Percentiles rank a stretch among this genome's conserved stretches.
Evolutionary conservation across 1,139 yeast genomes (phyloP).

Genomic region (Schwanniomyces etchellsii): DNA sequence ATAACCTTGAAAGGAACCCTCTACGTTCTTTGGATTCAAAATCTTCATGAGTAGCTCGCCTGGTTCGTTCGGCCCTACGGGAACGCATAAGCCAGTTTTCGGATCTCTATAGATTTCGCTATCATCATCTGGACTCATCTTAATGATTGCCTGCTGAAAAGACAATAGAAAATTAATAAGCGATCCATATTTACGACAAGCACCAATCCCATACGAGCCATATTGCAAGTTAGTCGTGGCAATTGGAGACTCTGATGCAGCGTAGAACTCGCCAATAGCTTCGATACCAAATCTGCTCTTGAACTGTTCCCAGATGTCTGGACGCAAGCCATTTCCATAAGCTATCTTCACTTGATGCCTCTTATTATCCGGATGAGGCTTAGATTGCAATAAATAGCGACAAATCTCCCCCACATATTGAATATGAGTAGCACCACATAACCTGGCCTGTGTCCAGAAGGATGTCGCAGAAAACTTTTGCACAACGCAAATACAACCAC

Average conservation of each 20-base stretch:
- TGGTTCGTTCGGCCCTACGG: constrained; percentile 50
- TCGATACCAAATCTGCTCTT: constrained; percentile 70
- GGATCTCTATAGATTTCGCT: constrained; percentile 67
- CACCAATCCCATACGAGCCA: constrained; percentile 83
- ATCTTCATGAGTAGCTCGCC: constrained; percentile 86
- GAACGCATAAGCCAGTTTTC: constrained; percentile 51
- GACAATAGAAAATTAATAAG: constrained; percentile 50
- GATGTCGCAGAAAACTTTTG: constrained; percentile 79
- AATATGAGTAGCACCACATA: constrained; percentile 68
- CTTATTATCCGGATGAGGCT: constrained; percentile 60
- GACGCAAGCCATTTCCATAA: constrained; percentile 87
- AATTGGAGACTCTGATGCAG: constrained; percentile 89
- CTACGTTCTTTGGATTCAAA: constrained; percentile 55
- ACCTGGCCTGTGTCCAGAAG: constrained; percentile 86
- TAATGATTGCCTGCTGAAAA: constrained; percentile 58
- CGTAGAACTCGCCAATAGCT: constrained; percentile 86
- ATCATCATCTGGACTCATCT: constrained; percentile 80
- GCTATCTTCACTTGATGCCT: constrained; percentile 66
- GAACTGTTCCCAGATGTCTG: constrained; percentile 86
- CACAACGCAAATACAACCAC: constrained; percentile 74
- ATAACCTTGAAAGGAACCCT: constrained; percentile 85
- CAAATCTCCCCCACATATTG: constrained; percentile 97
- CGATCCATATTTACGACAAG: constrained; percentile 80
- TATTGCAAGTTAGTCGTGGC: constrained; percentile 80
- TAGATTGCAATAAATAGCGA: constrained; percentile 71